Conservation (phyloP, 1,284 basidiomycete species). For the Austroboletus novae-zelandiae region DNA sequence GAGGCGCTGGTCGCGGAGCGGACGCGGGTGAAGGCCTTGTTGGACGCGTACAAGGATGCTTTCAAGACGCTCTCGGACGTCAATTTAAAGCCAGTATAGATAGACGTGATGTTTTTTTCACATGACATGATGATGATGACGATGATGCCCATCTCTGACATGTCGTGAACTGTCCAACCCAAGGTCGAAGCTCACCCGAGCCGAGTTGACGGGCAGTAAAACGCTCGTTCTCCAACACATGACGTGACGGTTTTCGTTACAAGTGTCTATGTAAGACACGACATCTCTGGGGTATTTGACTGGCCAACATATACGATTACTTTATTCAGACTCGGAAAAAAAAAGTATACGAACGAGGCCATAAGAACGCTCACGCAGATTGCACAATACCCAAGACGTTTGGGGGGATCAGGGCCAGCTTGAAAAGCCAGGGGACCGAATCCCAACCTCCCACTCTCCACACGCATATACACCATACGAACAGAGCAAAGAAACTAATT, state of each 20-base stretch:
- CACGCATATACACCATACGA: not conserved
- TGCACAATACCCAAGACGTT: conserved; percentile 12
- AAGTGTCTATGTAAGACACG: not conserved
- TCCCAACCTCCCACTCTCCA: not conserved
- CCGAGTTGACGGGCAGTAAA: not conserved
- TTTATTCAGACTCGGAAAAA: conserved; percentile 20
- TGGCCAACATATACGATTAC: conserved; percentile 18
- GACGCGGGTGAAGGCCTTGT: conserved; percentile 87
- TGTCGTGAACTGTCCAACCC: no score
- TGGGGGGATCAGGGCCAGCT: not conserved
- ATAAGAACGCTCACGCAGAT: conserved; percentile 12
- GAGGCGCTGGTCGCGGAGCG: conserved; percentile 93
- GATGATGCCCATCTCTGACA: no score
- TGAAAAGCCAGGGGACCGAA: not conserved
- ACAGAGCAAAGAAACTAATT: not conserved
- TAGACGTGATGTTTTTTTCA: not conserved
- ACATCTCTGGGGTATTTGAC: not conserved
- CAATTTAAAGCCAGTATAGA: conserved; percentile 62
- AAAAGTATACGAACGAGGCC: conserved; percentile 18
- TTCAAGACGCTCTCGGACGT: conserved; percentile 86
- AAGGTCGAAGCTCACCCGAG: not conserved
- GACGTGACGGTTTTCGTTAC: conserved; percentile 7
- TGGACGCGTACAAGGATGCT: conserved; percentile 97
- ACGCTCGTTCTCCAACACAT: not conserved
- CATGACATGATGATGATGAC: not conserved